Conservation (phyloP, 306 rosid species). For the Quercus cerris region DNA sequence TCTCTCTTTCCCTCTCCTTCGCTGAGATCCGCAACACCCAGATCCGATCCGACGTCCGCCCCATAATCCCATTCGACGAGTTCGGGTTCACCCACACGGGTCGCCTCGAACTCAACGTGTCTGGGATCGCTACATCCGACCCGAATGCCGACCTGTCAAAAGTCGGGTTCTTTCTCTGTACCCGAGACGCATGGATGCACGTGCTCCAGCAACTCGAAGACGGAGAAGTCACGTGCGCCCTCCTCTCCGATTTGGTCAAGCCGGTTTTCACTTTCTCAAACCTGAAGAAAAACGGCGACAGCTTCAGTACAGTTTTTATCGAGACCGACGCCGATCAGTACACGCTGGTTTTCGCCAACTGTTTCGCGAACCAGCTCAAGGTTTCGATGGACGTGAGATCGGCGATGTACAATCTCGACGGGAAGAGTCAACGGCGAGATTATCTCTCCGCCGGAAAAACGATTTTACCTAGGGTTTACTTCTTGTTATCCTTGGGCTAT, state of each 20-base stretch:
- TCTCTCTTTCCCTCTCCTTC: conserved; percentile 20
- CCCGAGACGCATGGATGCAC: conserved; percentile 73
- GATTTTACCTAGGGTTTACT: conserved; percentile 72
- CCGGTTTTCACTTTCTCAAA: conserved; percentile 48
- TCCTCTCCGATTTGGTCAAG: conserved; percentile 60
- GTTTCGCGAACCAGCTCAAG: conserved; percentile 33
- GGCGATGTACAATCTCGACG: conserved; percentile 89
- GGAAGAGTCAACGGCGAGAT: conserved; percentile 49
- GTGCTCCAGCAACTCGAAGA: conserved; percentile 75
- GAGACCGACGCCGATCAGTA: conserved; percentile 81
- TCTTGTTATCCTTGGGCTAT: conserved; percentile 56
- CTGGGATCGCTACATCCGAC: conserved; percentile 44
- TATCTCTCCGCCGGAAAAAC: conserved; percentile 85
- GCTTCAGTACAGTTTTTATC: conserved; percentile 17
- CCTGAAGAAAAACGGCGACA: conserved; percentile 27
- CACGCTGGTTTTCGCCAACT: conserved; percentile 83
- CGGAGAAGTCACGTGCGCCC: conserved; percentile 59
- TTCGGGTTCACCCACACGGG: conserved; percentile 90
- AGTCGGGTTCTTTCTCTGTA: conserved; percentile 82
- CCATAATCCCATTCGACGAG: conserved; percentile 67
- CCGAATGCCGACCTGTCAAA: conserved; percentile 51
- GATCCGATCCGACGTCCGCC: conserved; percentile 52
- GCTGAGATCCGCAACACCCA: conserved; percentile 70
- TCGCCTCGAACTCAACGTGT: conserved; percentile 68
- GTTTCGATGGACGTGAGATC: conserved; percentile 74